Conservation (phyloP, 2,329 filamentous ascomycete species). For the Epichloe sylvatica region DNA sequence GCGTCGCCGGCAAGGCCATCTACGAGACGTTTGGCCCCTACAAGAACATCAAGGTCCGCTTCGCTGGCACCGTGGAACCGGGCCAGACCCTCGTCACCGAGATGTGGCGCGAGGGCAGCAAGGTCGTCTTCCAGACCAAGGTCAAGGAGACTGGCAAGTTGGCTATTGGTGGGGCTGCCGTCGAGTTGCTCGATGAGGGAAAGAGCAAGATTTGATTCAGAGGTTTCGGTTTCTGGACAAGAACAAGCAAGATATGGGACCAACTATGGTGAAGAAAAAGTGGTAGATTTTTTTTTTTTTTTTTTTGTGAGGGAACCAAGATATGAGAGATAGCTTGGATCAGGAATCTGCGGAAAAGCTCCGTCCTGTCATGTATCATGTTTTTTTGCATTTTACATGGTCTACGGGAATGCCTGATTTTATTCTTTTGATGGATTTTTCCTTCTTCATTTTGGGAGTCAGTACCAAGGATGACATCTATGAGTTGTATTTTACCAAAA, state of each 20-base stretch:
- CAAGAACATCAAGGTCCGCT: slow-evolving; percentile 86
- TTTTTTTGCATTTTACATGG: not conserved
- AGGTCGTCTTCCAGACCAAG: slow-evolving; percentile 71
- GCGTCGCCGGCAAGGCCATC: slow-evolving; percentile 80
- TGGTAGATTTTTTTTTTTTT: not conserved
- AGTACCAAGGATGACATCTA: too few species aligned
- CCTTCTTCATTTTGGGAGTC: too few species aligned
- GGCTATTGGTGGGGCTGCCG: slow-evolving; percentile 68
- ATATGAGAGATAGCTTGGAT: not conserved
- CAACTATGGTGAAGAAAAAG: too few species aligned
- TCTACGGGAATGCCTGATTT: not conserved
- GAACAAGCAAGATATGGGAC: too few species aligned
- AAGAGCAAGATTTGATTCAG: slow-evolving; percentile 16
- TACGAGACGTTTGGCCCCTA: slow-evolving; percentile 69
- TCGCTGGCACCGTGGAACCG: slow-evolving; percentile 71
- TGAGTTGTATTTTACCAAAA: not conserved
- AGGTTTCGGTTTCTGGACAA: too few species aligned
- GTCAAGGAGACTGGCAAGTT: slow-evolving; percentile 89
- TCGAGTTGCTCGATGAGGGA: slow-evolving; percentile 44
- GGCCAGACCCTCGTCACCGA: slow-evolving; percentile 85
- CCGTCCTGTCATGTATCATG: slow-evolving; percentile 5
- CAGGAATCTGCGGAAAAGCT: not conserved
- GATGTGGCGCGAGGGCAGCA: slow-evolving; percentile 81
- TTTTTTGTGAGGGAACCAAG: not conserved
- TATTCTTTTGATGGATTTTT: not conserved